Base-by-base conservation (phyloP, 2,329 filamentous ascomycete genomes). In the Sodiomyces alkalinus region DNA sequence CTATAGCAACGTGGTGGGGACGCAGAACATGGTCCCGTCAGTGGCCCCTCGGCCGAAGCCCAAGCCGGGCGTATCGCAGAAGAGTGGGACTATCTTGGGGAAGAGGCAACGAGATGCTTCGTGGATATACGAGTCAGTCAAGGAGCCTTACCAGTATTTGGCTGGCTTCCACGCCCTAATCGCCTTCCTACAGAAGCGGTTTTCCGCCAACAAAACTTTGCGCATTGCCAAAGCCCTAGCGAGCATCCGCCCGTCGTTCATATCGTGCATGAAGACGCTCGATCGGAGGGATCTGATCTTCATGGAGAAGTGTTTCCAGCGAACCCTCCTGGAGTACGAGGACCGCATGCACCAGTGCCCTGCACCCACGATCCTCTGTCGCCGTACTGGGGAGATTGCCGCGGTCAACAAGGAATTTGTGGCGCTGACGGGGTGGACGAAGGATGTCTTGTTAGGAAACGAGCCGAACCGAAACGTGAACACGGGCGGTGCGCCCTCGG, bases 251-350 rank as follows among this genome's bases (percentile, higher is more conserved):
- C 87, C 90, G 2, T 90, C 85, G 0, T 90, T 98, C 47, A 87
- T 96, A 37, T 77, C 85, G 8, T 92, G 83, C 36, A 92, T 82
- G 13, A 80, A 81, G 44, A 85, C 82, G n/a, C 60, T 96, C 35
- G 86, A 83, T 38, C 65, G 76, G 12, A 78, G 90, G 43, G 90
- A 98, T 51, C 62, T 96, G 17, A 75, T 98, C 14, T 94, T 96
- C 51, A 93, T 93, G 80, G 90, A 98, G 51, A 92, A 92, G 55
- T 92, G 81, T 44, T 83, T 96, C 47, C 90, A 98, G 52, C 73
- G 90, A 20, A 92, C 83, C 0, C 62, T 96, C 8, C 83, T 85
- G 45, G 85, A 93, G 48, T 92, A 92, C 44, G 83, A 96, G 47
- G 83, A 92, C 39, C 90, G 92, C 40, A 80, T 94, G 59, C 74